phyloP scores from a whole-genome alignment of 305 asterid genomes.

The Solanum hybrid region DNA sequence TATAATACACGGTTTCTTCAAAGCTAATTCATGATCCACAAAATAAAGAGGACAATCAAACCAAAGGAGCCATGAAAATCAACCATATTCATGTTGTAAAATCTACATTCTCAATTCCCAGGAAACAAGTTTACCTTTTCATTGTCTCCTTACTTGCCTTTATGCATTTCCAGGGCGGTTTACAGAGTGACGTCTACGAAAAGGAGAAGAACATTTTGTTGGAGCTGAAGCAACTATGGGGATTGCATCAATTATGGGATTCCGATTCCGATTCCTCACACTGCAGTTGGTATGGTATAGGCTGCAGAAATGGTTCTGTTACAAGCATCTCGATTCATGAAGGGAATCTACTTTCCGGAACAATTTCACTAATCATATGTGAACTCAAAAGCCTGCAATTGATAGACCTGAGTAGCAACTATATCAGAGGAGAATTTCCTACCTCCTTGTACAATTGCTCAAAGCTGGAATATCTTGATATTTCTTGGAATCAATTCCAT shows the following conservation, averaged over 20 bases:
- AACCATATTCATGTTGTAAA: background rate
- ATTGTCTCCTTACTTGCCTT: background rate
- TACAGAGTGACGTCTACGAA: background rate
- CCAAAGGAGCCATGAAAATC: background rate
- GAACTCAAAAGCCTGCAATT: conserved; percentile 5
- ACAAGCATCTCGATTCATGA: background rate
- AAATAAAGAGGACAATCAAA: background rate
- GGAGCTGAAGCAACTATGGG: background rate
- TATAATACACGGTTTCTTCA: background rate
- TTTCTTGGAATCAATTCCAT: background rate
- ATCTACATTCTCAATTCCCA: background rate
- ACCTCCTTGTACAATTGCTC: background rate
- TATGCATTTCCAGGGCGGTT: background rate
- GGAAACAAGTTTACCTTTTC: background rate
- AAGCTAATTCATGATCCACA: background rate
- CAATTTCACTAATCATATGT: conserved; percentile 15
- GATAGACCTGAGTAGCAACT: conserved; percentile 4
- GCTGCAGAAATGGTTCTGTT: background rate
- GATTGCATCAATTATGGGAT: background rate
- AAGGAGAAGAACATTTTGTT: background rate
- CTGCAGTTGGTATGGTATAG: background rate
- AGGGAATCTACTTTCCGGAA: background rate
- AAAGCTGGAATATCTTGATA: background rate
- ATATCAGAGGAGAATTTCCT: background rate
- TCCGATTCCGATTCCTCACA: background rate